Evolutionary conservation across 2,329 filamentous ascomycete genomes (phyloP).

Genomic region (Clarireedia monteithiana): DNA sequence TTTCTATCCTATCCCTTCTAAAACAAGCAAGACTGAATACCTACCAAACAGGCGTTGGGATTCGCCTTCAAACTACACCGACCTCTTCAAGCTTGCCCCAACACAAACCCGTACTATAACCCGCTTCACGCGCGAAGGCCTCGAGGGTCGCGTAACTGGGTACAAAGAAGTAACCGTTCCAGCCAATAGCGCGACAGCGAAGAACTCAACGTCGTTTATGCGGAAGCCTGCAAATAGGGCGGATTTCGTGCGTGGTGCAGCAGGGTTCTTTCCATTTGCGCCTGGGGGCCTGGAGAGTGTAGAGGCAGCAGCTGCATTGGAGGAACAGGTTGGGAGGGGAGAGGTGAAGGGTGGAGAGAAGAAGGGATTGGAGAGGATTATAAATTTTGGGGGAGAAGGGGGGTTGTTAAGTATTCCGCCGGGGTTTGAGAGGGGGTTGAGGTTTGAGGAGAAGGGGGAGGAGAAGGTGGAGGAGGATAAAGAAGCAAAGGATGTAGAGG

Average conservation of each 20-base stretch:
- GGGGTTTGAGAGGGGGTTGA: slow-evolving; percentile 71
- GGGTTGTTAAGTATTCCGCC: slow-evolving; percentile 76
- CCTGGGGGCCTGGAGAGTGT: slow-evolving; percentile 84
- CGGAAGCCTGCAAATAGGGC: slow-evolving; percentile 80
- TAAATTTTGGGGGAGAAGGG: slow-evolving; percentile 70
- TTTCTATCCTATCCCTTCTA: background rate
- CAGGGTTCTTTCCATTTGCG: slow-evolving; percentile 90
- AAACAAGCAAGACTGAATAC: slow-evolving; percentile 13
- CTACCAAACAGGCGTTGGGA: slow-evolving; percentile 60
- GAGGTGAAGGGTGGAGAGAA: slow-evolving; percentile 36
- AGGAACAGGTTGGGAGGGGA: slow-evolving; percentile 61
- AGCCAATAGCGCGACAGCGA: slow-evolving; percentile 80
- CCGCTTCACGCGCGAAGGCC: slow-evolving; percentile 80
- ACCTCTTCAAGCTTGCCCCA: slow-evolving; percentile 78
- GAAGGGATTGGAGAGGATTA: slow-evolving; percentile 71
- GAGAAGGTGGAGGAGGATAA: slow-evolving; percentile 50
- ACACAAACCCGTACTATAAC: slow-evolving; percentile 94
- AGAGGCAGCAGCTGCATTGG: slow-evolving; percentile 75
- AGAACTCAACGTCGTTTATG: slow-evolving; percentile 85
- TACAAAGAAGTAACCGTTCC: slow-evolving; percentile 93
- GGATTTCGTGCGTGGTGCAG: slow-evolving; percentile 87
- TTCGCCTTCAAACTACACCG: slow-evolving; percentile 67
- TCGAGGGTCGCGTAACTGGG: slow-evolving; percentile 86
- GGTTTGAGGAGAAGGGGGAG: slow-evolving; percentile 55
- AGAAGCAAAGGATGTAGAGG: slow-evolving; percentile 30